Conservation (phyloP, 495 filamentous ascomycete genomes). For the Penicillium arizonense region DNA sequence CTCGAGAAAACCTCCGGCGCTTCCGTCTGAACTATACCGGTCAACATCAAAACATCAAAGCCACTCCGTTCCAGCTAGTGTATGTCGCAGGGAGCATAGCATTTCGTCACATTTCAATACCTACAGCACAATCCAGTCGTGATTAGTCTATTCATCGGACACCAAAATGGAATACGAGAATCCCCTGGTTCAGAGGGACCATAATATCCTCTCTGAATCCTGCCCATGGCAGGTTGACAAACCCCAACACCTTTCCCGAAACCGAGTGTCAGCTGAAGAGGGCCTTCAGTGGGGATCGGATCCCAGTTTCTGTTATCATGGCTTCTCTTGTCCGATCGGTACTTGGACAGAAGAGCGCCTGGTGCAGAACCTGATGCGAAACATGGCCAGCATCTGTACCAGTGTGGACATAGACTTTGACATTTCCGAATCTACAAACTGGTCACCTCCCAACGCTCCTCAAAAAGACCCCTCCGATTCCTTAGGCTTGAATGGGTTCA, state of each 20-base stretch:
- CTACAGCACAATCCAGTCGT: too few relatives aligned
- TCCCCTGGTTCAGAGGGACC: not conserved
- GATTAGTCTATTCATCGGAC: not conserved
- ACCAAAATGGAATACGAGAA: not conserved
- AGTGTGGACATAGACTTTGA: conserved; percentile 12
- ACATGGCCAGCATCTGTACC: conserved; percentile 18
- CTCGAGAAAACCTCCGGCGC: too few relatives aligned
- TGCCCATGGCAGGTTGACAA: not conserved
- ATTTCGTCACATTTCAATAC: too few relatives aligned
- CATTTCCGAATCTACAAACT: not conserved
- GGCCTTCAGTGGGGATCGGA: conserved; percentile 27
- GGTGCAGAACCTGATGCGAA: conserved; percentile 21
- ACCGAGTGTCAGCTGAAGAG: conserved; percentile 4
- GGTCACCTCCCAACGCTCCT: not conserved
- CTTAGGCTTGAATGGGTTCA: not conserved
- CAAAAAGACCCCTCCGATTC: not conserved
- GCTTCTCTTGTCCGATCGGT: conserved; percentile 22
- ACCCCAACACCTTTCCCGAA: not conserved
- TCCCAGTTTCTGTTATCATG: conserved; percentile 27
- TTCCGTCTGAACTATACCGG: too few relatives aligned
- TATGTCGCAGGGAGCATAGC: too few relatives aligned
- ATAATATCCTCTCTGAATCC: not conserved
- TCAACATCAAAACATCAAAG: too few relatives aligned
- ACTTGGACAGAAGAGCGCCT: conserved; percentile 27
- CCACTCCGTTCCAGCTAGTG: too few relatives aligned